A percentile compares a stretch with the other conserved stretches of the same genome.
These are phyloP conservation scores for Beta vulgaris DNA, from an alignment of 148 eudicot species.

Conservation along the genomic window DNA sequence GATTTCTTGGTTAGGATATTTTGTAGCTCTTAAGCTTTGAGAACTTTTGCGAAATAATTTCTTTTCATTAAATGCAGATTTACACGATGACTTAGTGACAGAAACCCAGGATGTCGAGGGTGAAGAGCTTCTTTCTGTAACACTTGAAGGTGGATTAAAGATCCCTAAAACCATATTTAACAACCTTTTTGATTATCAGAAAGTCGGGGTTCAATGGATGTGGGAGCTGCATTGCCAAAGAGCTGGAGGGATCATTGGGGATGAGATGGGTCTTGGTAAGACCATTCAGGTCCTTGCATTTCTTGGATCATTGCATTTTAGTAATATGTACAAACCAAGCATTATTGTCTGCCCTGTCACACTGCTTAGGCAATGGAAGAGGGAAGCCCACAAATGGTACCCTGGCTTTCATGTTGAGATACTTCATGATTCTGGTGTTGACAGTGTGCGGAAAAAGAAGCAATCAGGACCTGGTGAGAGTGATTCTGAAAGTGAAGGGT, in stretches of 20 bases:
- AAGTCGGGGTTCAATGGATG: slow-evolving; percentile 96
- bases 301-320: slow-evolving; percentile 90
- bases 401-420: slow-evolving; percentile 87
- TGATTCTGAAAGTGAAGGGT: slow-evolving; percentile 67
- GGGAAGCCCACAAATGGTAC: slow-evolving; percentile 93
- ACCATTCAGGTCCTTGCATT: slow-evolving; percentile 89
- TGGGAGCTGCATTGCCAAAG: slow-evolving; percentile 99
- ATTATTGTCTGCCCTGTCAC: slow-evolving; percentile 93
- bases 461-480: slow-evolving; percentile 53
- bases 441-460: slow-evolving; percentile 47
- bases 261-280: slow-evolving; percentile 99
- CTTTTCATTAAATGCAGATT: slow-evolving; percentile 28
- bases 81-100: slow-evolving; percentile 30
- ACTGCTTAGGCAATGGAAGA: slow-evolving; percentile 87
- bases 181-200: slow-evolving; percentile 90
- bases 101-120: slow-evolving; percentile 44
- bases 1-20: not conserved
- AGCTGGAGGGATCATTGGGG: slow-evolving; percentile 98
- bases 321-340: slow-evolving; percentile 92
- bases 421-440: slow-evolving; percentile 87
- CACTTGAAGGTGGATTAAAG: slow-evolving; percentile 88
- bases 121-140: slow-evolving; percentile 46
- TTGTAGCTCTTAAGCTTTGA: not conserved
- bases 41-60: slow-evolving; percentile 2
- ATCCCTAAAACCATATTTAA: slow-evolving; percentile 72